These are phyloP conservation scores for Ilyonectria destructans DNA, from an alignment of 2,329 filamentous ascomycete genomes.

Conservation along the genomic window DNA sequence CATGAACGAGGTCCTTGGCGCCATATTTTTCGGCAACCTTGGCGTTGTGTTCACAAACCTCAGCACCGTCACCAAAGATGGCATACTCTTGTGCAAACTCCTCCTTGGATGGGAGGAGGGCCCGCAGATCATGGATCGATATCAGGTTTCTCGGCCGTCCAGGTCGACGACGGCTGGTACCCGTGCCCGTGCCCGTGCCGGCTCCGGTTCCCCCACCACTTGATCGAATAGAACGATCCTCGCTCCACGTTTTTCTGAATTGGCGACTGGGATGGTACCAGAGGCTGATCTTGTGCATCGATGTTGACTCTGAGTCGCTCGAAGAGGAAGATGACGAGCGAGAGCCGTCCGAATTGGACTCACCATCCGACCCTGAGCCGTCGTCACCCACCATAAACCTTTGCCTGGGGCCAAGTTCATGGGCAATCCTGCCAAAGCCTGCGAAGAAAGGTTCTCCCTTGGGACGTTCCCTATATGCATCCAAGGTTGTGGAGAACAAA, in stretches of 20 bases:
- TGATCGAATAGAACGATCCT: constrained; percentile 71
- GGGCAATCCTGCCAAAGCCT: constrained; percentile 70
- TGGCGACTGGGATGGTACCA: constrained; percentile 71
- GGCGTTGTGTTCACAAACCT: constrained; percentile 89
- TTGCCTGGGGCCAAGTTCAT: constrained; percentile 66
- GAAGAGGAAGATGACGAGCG: constrained; percentile 68
- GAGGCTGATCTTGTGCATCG: constrained; percentile 71
- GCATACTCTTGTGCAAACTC: constrained; percentile 85
- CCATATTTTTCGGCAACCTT: constrained; percentile 81
- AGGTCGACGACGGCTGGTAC: constrained; percentile 65
- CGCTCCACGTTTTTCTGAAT: constrained; percentile 71
- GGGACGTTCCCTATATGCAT: constrained; percentile 64
- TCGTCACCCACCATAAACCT: constrained; percentile 65
- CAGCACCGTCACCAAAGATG: constrained; percentile 86
- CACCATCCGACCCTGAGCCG: constrained; percentile 66
- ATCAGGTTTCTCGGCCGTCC: constrained; percentile 78
- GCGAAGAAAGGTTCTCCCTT: constrained; percentile 72
- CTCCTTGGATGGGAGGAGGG: constrained; percentile 83
- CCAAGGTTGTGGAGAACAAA: constrained; percentile 63
- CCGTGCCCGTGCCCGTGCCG: constrained; percentile 67
- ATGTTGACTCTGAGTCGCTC: constrained; percentile 76
- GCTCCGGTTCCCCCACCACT: constrained; percentile 72
- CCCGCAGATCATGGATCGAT: constrained; percentile 79
- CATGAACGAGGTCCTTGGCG: constrained; percentile 79
- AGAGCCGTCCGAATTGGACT: constrained; percentile 66